Base-by-base conservation (phyloP, 371 early-diverging fungal species). In the Saksenaea oblongispora region DNA sequence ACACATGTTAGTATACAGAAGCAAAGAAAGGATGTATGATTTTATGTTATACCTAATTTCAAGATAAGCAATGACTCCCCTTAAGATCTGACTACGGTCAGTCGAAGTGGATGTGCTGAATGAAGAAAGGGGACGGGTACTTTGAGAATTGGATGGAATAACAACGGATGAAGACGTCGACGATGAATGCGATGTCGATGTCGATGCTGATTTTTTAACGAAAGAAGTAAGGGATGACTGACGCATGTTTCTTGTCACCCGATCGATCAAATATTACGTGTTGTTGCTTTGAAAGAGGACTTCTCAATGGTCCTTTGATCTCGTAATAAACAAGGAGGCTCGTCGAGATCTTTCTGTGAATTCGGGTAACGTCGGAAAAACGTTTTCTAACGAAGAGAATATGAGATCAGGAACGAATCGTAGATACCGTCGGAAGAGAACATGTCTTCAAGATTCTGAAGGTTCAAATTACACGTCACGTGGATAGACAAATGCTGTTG, bases 41-140 rank as follows among this genome's bases (percentile, higher is more conserved):
- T 35, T 56, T 39, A 15, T 37, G 5, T 18, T 15, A 10, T 70
- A 80, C 80, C 80, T 72, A 26, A 75, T 73, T 27, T 80, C 80
- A 24, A 80, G 31, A 59, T 71, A 80, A 14, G 80, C 80, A 42
- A 80, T 62, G 10, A 80, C 80, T 22, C 80, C 80, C 26, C 70
- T 65, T 9, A 80, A 56, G 18, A 73, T 66, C 56, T 74, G 70
- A 18, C 62, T 66, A 5, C 59, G 59, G 27, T 65, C 59, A 4
- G 22, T 22, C 10, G 51, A 22, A 5, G 51, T 22, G n/a, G 51
- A 22, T 18, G 22, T 31, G 7, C 31, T 47, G 0, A 47, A 10
- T 47, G 51, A 22, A 22, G 51, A 0, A 18, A 22, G 51, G 22
- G 18, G 22, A 18, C 22, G 51, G 5, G 51, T 47, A 22, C 51